These are phyloP conservation scores for Acanthochlamys bracteata DNA, from an alignment of 106 monocot genomes.

Conservation along the genomic window DNA sequence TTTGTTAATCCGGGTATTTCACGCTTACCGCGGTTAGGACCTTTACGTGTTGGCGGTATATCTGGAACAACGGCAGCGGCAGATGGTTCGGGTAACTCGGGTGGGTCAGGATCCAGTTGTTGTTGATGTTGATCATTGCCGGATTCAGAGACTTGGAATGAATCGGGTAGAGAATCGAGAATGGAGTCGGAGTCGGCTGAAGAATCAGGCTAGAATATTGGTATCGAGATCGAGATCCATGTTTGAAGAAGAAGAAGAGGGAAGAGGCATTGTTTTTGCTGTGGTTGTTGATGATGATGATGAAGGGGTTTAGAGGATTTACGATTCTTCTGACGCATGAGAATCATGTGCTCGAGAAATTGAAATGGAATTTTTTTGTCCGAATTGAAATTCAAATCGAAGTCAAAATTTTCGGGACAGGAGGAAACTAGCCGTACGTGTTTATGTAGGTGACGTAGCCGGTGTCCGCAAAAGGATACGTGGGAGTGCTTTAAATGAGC, in stretches of 20 bases:
- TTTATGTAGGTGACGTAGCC: too few species aligned
- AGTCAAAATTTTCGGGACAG: too few species aligned
- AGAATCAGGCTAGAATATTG: not conserved
- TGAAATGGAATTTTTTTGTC: too few species aligned
- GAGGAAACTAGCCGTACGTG: too few species aligned
- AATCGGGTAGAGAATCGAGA: too few species aligned
- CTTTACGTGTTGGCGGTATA: not conserved
- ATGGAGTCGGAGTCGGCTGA: not conserved
- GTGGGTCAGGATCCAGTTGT: too few species aligned
- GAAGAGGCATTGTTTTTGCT: too few species aligned
- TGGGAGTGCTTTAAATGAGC: too few species aligned
- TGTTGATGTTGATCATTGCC: too few species aligned
- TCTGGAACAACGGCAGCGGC: not conserved
- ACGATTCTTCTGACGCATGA: slow-evolving; percentile 8
- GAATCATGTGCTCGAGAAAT: not conserved
- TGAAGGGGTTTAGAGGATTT: not conserved
- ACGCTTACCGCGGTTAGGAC: not conserved
- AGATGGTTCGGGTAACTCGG: not conserved
- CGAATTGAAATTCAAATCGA: too few species aligned
- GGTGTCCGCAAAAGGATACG: too few species aligned
- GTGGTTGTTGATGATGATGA: not conserved
- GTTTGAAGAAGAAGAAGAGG: not conserved
- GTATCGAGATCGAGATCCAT: not conserved
- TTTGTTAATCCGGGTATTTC: slow-evolving; percentile 3
- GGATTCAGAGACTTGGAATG: too few species aligned